Evolutionary conservation across 192 early-diverging fungal species (phyloP).

Genomic region (Anaeromyces robustus): DNA sequence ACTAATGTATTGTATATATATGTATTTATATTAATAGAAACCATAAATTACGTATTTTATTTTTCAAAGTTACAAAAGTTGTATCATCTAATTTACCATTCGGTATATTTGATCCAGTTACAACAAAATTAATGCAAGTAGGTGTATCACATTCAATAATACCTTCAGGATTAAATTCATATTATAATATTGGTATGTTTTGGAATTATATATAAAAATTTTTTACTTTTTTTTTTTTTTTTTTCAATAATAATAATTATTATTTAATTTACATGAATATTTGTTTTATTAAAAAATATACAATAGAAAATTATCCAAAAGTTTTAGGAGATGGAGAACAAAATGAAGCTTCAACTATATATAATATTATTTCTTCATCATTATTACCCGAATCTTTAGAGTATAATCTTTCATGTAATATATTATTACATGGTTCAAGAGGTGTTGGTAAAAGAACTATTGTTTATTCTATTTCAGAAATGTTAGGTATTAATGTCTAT

Average conservation of each 20-base stretch:
- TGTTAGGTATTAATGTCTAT: slow-evolving; percentile 60
- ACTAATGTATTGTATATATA: too few relatives aligned
- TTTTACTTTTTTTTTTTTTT: too few relatives aligned
- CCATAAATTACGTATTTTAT: neutral
- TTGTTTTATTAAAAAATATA: too few relatives aligned
- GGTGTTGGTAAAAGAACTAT: slow-evolving; percentile 72
- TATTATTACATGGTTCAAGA: slow-evolving; percentile 59
- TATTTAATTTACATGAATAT: neutral
- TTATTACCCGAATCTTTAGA: slow-evolving; percentile 56
- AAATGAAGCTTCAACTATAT: slow-evolving; percentile 8
- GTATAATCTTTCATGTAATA: slow-evolving; percentile 52
- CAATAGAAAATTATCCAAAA: neutral
- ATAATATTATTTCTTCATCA: slow-evolving; percentile 44
- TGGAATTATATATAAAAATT: neutral
- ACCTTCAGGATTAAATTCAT: neutral
- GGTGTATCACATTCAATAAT: neutral
- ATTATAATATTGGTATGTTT: neutral
- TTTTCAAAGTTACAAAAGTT: neutral
- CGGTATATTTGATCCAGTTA: neutral
- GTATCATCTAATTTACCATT: neutral
- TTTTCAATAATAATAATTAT: neutral
- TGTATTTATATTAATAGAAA: neutral
- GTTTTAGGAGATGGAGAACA: neutral
- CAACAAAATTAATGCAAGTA: neutral
- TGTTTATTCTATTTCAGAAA: slow-evolving; percentile 42